Percentiles rank a stretch among this genome's conserved stretches.
phyloP scores from a whole-genome alignment of 176 grass and related monocot species.

The Oryza punctata region DNA sequence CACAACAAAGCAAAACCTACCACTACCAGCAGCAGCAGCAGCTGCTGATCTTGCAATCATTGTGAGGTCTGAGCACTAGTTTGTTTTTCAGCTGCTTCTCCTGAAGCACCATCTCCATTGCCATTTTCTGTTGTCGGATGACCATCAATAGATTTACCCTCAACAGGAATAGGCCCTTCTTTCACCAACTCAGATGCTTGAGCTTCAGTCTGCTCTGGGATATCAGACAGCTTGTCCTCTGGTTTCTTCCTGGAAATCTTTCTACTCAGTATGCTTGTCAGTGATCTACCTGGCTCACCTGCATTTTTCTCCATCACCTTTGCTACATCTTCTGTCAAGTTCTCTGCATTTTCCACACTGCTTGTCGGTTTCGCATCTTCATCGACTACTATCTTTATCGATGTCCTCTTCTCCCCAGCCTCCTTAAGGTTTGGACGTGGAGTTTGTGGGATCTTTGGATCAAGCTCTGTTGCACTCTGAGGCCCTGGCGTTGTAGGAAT shows the following conservation, averaged over 20 bases:
- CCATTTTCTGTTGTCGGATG: conserved; percentile 14
- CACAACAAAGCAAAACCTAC: neutral
- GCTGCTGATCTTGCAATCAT: conserved; percentile 8
- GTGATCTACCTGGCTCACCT: conserved; percentile 51
- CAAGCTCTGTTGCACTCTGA: conserved; percentile 40
- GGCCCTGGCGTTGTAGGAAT: conserved; percentile 34
- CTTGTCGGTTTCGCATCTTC: conserved; percentile 25
- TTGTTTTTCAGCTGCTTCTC: conserved; percentile 17
- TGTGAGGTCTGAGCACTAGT: conserved; percentile 7
- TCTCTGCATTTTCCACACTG: conserved; percentile 27
- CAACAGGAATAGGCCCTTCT: conserved; percentile 41
- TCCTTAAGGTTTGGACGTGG: conserved; percentile 53
- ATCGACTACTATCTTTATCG: conserved; percentile 37
- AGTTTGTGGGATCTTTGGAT: conserved; percentile 33
- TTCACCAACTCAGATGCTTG: conserved; percentile 14
- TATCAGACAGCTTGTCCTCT: conserved; percentile 46
- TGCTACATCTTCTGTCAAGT: conserved; percentile 33
- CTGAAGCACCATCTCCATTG: conserved; percentile 15
- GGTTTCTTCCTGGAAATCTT: conserved; percentile 55
- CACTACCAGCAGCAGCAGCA: neutral
- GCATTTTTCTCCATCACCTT: conserved; percentile 52
- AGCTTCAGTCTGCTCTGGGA: conserved; percentile 31
- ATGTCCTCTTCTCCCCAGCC: conserved; percentile 56
- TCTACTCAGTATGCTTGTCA: conserved; percentile 61
- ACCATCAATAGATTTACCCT: conserved; percentile 36